phyloP scores from a whole-genome alignment of 2,329 filamentous ascomycete species.

The Alternaria sp. region DNA sequence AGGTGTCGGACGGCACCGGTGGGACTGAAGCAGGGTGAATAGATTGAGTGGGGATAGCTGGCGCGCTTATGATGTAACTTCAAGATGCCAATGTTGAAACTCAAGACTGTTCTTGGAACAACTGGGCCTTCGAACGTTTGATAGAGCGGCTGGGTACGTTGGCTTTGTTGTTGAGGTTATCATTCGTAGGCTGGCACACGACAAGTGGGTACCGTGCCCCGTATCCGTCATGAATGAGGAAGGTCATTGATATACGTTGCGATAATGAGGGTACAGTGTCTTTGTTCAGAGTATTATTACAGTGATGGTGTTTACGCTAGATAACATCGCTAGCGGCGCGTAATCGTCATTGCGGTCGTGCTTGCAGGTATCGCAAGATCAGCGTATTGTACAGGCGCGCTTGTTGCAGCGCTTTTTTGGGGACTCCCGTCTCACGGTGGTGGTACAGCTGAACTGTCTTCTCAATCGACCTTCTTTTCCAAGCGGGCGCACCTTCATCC shows the following conservation, averaged over 20 bases:
- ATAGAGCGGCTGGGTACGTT: not conserved
- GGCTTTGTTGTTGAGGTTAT: conserved; percentile 5
- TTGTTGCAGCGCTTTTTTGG: conserved; percentile 2
- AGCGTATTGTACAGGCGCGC: conserved; percentile 29
- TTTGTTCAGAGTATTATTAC: conserved; percentile 17
- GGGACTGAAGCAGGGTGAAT: conserved; percentile 1
- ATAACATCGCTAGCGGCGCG: conserved; percentile 17
- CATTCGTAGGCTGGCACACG: conserved; percentile 7
- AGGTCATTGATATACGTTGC: conserved; percentile 19
- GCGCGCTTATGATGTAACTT: not conserved
- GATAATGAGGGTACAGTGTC: conserved; percentile 15
- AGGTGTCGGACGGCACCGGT: conserved; percentile 7
- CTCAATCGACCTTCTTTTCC: not conserved
- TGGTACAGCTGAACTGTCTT: not conserved
- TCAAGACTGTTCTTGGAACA: not conserved
- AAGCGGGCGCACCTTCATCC: not conserved
- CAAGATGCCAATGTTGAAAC: not conserved
- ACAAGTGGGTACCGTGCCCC: conserved; percentile 14
- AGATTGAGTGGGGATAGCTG: conserved; percentile 9
- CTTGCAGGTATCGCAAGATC: conserved; percentile 24
- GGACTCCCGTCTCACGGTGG: not conserved
- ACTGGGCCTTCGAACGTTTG: not conserved
- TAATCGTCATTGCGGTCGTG: conserved; percentile 26
- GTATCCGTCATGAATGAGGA: conserved; percentile 20
- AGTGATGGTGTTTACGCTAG: conserved; percentile 22